Evolutionary conservation across 495 filamentous ascomycete species (phyloP).

Genomic region (Tricharina praecox): DNA sequence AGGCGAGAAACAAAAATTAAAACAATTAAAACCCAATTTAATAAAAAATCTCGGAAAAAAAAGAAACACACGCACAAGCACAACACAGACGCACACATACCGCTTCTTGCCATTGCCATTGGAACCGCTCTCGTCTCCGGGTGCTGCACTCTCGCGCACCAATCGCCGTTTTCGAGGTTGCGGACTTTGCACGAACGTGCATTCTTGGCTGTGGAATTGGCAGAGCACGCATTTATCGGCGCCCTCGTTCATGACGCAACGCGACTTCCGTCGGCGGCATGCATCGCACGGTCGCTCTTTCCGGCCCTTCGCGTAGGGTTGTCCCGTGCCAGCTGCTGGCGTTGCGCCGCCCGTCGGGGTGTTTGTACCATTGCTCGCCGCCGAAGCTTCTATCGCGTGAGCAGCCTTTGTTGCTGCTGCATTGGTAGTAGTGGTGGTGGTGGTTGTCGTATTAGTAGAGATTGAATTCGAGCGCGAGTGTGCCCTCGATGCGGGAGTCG

Average conservation of each 20-base stretch:
- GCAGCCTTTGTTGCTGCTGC: too few species aligned
- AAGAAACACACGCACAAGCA: background rate
- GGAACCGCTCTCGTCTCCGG: background rate
- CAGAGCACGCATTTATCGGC: conserved; percentile 46
- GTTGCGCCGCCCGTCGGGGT: background rate
- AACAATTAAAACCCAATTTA: too few species aligned
- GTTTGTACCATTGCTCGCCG: background rate
- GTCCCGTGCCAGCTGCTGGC: background rate
- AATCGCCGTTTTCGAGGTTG: conserved; percentile 59
- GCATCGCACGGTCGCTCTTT: conserved; percentile 52
- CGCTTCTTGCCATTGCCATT: conserved; percentile 2
- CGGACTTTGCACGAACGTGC: conserved; percentile 48
- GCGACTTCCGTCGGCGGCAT: conserved; percentile 67
- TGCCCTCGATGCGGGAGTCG: background rate
- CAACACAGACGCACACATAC: background rate
- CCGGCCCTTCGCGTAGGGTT: conserved; percentile 8
- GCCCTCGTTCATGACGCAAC: conserved; percentile 74
- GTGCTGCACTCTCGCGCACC: conserved; percentile 20
- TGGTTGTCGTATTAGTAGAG: background rate
- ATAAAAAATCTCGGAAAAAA: background rate
- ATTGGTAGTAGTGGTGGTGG: too few species aligned
- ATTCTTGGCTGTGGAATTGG: conserved; percentile 43
- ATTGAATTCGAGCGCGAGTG: conserved; percentile 1
- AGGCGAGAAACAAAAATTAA: too few species aligned
- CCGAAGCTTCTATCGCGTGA: too few species aligned